These are phyloP conservation scores for Mycena chlorophos DNA, from an alignment of 768 basidiomycete genomes.

Conservation along the genomic window DNA sequence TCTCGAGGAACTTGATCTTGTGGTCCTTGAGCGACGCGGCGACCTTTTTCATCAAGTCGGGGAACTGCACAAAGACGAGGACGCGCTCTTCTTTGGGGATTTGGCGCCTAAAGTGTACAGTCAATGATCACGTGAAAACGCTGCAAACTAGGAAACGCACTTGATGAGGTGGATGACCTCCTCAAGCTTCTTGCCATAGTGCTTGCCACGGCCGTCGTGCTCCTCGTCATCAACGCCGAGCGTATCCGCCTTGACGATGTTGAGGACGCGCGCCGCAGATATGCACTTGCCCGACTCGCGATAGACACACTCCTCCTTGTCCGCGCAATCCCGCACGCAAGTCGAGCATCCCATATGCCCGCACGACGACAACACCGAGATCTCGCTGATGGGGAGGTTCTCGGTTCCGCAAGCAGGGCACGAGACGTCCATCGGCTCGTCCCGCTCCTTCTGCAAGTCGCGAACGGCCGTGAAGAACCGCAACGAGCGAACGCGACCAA, in stretches of 20 bases:
- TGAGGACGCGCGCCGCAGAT: slow-evolving; percentile 77
- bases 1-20: slow-evolving; percentile 75
- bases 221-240: slow-evolving; percentile 78
- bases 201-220: slow-evolving; percentile 70
- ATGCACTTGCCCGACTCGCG: slow-evolving; percentile 67
- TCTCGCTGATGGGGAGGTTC: slow-evolving; percentile 59
- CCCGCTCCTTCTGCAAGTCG: slow-evolving; percentile 77
- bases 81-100: slow-evolving; percentile 79
- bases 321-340: slow-evolving; percentile 73
- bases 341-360: slow-evolving; percentile 83
- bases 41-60: slow-evolving; percentile 89
- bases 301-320: slow-evolving; percentile 80
- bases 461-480: slow-evolving; percentile 92
- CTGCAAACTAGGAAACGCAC: slow-evolving; percentile 40
- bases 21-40: slow-evolving; percentile 75
- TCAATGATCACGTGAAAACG: background rate
- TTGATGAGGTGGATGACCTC: slow-evolving; percentile 73
- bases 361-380: slow-evolving; percentile 88
- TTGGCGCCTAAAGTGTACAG: slow-evolving; percentile 46
- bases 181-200: slow-evolving; percentile 83
- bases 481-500: slow-evolving; percentile 84
- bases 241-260: slow-evolving; percentile 78
- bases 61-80: slow-evolving; percentile 95
- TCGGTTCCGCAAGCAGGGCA: slow-evolving; percentile 65
- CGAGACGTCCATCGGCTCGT: slow-evolving; percentile 54